Base-by-base conservation (phyloP, 352 stramenopile genomes). In the Phytophthora sansomeana region DNA sequence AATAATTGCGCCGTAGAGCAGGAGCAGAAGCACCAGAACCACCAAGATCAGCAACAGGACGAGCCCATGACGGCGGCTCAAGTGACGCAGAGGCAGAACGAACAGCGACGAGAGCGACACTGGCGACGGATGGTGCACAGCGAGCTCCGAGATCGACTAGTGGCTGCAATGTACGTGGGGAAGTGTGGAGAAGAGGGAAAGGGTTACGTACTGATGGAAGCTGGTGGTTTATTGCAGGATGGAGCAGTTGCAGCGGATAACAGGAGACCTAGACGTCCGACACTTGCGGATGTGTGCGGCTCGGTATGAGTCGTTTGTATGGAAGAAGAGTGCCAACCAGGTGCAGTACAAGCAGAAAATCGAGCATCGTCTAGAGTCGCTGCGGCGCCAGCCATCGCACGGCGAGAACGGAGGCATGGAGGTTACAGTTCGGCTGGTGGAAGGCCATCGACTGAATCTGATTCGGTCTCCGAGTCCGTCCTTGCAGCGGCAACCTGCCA, bases 301-400 rank as follows among this genome's bases (percentile, higher is more conserved):
- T 3, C 69, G 81, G 14, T 92, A 92, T 58, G 83, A 92, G 61
- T 87, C 80, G 54, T 83, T 86, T 29, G 83, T 90, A 24, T 90
- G 81, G 83, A 81, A 88, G 58, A 89, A 82, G 51, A 89, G 81
- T 46, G 74, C 70, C 2, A 89, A 81, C 43, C 76, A 89, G 54
- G 75, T 92, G 26, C 77, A 90, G 59, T 92, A 92, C 62, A 81
- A 81, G 41, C 77, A 89, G 35, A 89, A 87, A 63, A 57, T 92
- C 32, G 80, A 90, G 50, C 71, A 81, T 1, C 78, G 83, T 9
- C 89, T 92, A 61, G 77, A 89, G 41, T 90, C 83, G 11, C 59
- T 92, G 6, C 78, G 79, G 26, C 63, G 76, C 30, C 83, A 90
- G 53, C 77, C 83, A 28, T 77, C 79, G 3, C 72, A 81, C 19